Conservation (phyloP, 805 yeast species). For the Yamadazyma sp. region DNA sequence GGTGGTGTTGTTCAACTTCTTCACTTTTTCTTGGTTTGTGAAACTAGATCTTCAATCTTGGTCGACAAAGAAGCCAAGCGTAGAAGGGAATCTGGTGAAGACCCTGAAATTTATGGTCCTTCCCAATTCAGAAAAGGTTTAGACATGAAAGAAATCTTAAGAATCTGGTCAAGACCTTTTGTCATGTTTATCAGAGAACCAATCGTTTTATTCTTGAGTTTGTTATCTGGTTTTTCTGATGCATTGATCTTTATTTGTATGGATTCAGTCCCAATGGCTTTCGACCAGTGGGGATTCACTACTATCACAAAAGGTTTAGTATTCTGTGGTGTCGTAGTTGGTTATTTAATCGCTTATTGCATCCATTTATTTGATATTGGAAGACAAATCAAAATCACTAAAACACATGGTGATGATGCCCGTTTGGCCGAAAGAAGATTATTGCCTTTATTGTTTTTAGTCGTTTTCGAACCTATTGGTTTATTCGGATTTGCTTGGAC, state of each 20-base stretch:
- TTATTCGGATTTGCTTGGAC: constrained; percentile 43
- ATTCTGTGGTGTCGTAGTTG: constrained; percentile 31
- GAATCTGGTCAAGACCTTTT: constrained; percentile 38
- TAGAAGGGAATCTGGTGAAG: constrained; percentile 31
- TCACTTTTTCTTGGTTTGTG: constrained; percentile 33
- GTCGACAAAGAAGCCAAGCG: constrained; percentile 36
- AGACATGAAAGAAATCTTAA: constrained; percentile 20
- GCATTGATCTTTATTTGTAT: constrained; percentile 39
- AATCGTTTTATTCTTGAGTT: constrained; percentile 35
- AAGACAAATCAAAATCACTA: constrained; percentile 24
- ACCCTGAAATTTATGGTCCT: constrained; percentile 33
- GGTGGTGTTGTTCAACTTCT: constrained; percentile 31
- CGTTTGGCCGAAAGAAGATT: constrained; percentile 27
- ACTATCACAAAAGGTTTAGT: constrained; percentile 26
- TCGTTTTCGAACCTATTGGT: constrained; percentile 37
- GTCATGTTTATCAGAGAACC: constrained; percentile 37
- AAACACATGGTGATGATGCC: constrained; percentile 22
- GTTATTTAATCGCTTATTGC: constrained; percentile 33
- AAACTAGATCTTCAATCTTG: constrained; percentile 31
- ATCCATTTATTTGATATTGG: constrained; percentile 31
- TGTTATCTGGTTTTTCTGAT: constrained; percentile 40
- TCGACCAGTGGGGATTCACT: constrained; percentile 33
- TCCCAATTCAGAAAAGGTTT: constrained; percentile 22
- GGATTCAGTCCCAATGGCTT: constrained; percentile 34
- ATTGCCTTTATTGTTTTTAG: constrained; percentile 32